Evolutionary conservation across 2,329 filamentous ascomycete species (phyloP).

Genomic region (Sphaerostilbella broomeana): DNA sequence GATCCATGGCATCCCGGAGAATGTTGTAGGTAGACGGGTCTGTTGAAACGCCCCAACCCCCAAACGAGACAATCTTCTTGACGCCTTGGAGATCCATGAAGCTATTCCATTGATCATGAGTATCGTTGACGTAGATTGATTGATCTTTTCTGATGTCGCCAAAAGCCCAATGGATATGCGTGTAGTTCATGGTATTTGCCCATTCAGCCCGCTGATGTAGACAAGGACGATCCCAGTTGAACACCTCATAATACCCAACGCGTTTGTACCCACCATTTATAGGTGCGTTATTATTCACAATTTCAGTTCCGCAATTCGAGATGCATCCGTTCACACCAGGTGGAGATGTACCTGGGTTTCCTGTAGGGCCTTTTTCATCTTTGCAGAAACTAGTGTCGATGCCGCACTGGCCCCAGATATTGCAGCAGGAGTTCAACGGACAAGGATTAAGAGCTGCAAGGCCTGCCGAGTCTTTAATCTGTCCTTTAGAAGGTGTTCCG

Average conservation of each 20-base stretch:
- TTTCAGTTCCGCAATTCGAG: slow-evolving; percentile 21
- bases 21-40: slow-evolving; percentile 18
- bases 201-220: slow-evolving; percentile 12
- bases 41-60: slow-evolving; percentile 24
- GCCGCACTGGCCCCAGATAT: slow-evolving; percentile 37
- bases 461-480: slow-evolving; percentile 9
- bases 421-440: slow-evolving; percentile 24
- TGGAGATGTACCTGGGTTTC: slow-evolving; percentile 7
- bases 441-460: slow-evolving; percentile 24
- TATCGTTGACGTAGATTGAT: slow-evolving; percentile 15
- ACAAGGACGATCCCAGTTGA: slow-evolving; percentile 10
- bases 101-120: slow-evolving; percentile 19
- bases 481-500: slow-evolving; percentile 16
- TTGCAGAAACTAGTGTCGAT: slow-evolving; percentile 32
- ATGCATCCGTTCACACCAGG: slow-evolving; percentile 8
- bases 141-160: slow-evolving; percentile 20
- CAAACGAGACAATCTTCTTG: slow-evolving; percentile 25
- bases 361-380: background rate
- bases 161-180: slow-evolving; percentile 25
- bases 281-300: slow-evolving; percentile 10
- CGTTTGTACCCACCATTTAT: slow-evolving; percentile 9
- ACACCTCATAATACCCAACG: slow-evolving; percentile 20
- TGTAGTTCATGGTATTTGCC: slow-evolving; percentile 17
- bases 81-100: slow-evolving; percentile 18
- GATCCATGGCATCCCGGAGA: slow-evolving; percentile 18